Base-by-base conservation (phyloP, 176 grass and related monocot genomes). In the Hordeum marinum region DNA sequence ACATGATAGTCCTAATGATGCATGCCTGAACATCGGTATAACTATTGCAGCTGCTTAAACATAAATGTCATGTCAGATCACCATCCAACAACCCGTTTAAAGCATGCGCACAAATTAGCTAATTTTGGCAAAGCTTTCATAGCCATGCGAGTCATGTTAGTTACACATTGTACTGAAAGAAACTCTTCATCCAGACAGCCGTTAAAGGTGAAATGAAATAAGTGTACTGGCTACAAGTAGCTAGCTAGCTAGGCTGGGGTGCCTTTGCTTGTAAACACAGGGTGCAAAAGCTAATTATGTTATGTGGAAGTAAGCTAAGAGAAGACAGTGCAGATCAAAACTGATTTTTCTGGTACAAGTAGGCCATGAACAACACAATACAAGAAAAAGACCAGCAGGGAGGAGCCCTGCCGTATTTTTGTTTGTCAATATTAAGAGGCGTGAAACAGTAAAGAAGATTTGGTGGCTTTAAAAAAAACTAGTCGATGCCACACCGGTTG, bases 231-330 rank as follows among this genome's bases (percentile, higher is more conserved):
- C 71, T 50, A 25, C 21, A 39, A 14, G 48, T 31, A 31, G 6
- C 62, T 67, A 34, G 29, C 17, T 62, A 60, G 13, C 7, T 69
- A 34, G 18, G 3, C 27, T 11, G 31, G 55, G 20, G 42, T 21
- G 9, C 48, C 32, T 86, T 84, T 84, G 87, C 66, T 74, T 84
- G 43, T 9, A 79, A 66, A 75, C 48, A 40, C 72, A 54, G 68
- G 75, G 41, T 61, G 72, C 55, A 66, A 60, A 54, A 25, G 5
- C 3, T 42, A 77, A 48, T 58, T 32, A 12, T 36, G 40, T 20
- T 26, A 27, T 24, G 43, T 11, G 3, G 31, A 29, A 69, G 18
- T 15, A 60, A 70, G n/a, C 34, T 9, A 61, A 8, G 17, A 66
- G 52, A 10, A 50, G 52, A 23, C 4, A 34, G 48, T 61, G 50